Percentiles rank a stretch among this genome's conserved stretches.
Evolutionary conservation across 2,329 filamentous ascomycete genomes (phyloP).

Genomic region (Cercospora sp.): DNA sequence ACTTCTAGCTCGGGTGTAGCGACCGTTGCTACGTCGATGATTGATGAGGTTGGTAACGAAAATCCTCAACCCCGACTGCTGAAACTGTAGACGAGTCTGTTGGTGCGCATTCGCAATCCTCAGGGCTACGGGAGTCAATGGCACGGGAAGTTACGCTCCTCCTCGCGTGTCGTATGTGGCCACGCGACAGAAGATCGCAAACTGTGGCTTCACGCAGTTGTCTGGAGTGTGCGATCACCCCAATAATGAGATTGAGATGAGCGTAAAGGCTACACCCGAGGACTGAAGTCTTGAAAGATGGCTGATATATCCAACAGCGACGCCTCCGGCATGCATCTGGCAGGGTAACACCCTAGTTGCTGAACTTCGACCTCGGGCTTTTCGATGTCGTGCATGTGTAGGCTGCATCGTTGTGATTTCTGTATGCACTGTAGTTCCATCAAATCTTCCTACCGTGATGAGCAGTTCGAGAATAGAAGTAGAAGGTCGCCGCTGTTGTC

Average conservation of each 20-base stretch:
- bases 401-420: neutral
- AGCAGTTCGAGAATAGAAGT: constrained; percentile 3
- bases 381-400: neutral
- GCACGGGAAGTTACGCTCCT: neutral
- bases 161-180: neutral
- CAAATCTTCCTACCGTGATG: neutral
- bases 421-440: neutral
- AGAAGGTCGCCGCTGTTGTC: neutral
- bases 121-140: neutral
- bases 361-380: neutral
- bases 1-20: neutral
- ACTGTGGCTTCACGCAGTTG: neutral
- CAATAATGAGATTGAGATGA: neutral
- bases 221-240: neutral
- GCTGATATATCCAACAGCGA: neutral
- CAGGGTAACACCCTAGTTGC: neutral
- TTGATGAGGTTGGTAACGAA: neutral
- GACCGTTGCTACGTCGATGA: neutral
- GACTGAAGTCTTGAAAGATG: neutral
- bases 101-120: neutral
- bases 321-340: neutral
- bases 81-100: neutral
- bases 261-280: neutral
- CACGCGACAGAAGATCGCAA: neutral
- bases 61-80: neutral